phyloP scores from a whole-genome alignment of 192 early-diverging fungal species.

The Backusella macrospora region DNA sequence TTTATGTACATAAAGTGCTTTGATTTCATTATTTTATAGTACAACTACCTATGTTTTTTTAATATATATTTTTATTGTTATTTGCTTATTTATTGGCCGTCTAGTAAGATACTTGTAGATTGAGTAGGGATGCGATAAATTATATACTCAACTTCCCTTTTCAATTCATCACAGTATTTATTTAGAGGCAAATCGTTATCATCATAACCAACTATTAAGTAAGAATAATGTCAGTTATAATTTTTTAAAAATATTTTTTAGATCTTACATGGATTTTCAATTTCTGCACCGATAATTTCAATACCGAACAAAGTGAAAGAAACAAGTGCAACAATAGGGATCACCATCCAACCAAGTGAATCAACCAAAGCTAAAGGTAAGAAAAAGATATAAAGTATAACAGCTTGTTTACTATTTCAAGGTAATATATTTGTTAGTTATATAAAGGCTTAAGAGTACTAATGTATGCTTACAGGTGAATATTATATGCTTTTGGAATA shows the following conservation, averaged over 20 bases:
- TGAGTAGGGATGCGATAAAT: slow-evolving; percentile 42
- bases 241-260: slow-evolving; percentile 40
- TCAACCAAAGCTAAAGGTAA: slow-evolving; percentile 65
- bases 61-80: too few species aligned
- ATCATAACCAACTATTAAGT: slow-evolving; percentile 55
- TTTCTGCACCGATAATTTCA: slow-evolving; percentile 75
- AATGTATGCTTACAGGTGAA: slow-evolving; percentile 58
- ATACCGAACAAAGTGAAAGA: slow-evolving; percentile 77
- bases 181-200: slow-evolving; percentile 59
- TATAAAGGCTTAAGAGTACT: background rate
- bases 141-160: slow-evolving; percentile 58
- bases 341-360: slow-evolving; percentile 48
- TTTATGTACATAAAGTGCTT: too few species aligned
- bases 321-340: slow-evolving; percentile 63
- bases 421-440: background rate
- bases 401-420: slow-evolving; percentile 57
- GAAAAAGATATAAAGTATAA: slow-evolving; percentile 60
- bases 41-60: too few species aligned
- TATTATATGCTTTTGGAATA: slow-evolving; percentile 69
- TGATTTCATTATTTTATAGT: too few species aligned
- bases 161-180: slow-evolving; percentile 55
- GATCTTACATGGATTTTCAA: slow-evolving; percentile 76
- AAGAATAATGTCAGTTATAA: background rate
- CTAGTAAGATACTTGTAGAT: slow-evolving; percentile 28
- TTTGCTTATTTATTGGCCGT: slow-evolving; percentile 14